Conservation (phyloP, 208 protist species). For the Trypanosoma vivax region DNA sequence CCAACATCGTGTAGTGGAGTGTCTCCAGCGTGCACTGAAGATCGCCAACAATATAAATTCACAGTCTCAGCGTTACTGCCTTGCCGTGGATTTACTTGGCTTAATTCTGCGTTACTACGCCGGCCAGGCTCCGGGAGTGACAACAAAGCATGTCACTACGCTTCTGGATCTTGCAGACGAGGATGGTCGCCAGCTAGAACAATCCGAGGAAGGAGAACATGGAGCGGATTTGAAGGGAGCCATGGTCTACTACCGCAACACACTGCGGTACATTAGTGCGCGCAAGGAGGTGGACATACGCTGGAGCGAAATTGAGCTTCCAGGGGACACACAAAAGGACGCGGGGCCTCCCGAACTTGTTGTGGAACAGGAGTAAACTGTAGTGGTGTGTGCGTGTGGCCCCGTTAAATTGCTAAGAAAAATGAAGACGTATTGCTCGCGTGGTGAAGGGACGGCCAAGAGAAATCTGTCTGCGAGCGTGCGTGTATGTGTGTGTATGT, state of each 20-base stretch:
- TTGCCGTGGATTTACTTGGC: conserved; percentile 96
- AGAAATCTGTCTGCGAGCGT: neutral
- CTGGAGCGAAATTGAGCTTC: conserved; percentile 69
- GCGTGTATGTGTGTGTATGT: no score
- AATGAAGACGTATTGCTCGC: neutral
- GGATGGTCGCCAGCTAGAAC: conserved; percentile 14
- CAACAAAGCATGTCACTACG: conserved; percentile 38
- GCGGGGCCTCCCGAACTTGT: no score
- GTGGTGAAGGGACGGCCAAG: neutral
- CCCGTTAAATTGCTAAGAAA: neutral
- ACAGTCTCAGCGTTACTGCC: conserved; percentile 58
- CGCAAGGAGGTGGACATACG: conserved; percentile 48
- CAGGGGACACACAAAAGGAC: neutral
- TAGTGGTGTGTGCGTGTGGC: no score
- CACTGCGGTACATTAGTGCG: conserved; percentile 63
- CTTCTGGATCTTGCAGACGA: conserved; percentile 56
- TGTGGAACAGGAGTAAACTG: no score
- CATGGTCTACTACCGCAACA: conserved; percentile 57
- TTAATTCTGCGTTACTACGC: conserved; percentile 92
- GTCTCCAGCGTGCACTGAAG: conserved; percentile 90
- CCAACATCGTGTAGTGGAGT: conserved; percentile 83
- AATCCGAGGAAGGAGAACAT: conserved; percentile 1
- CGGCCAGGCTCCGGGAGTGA: conserved; percentile 51
- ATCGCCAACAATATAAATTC: conserved; percentile 78
- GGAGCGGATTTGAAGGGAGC: conserved; percentile 22